These are phyloP conservation scores for Tetrahymena elliotti DNA, from an alignment of 73 alveolate species.

Conservation along the genomic window DNA sequence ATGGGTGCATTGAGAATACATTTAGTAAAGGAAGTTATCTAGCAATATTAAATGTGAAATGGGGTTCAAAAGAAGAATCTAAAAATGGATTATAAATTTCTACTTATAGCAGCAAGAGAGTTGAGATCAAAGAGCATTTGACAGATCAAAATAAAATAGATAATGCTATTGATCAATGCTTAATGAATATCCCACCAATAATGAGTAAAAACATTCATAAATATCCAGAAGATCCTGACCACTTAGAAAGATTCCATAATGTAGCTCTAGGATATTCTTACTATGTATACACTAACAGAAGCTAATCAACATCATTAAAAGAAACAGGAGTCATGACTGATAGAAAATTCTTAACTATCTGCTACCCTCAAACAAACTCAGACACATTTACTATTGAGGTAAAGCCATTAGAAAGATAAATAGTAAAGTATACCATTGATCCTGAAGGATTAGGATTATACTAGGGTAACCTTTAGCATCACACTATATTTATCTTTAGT, in stretches of 20 bases:
- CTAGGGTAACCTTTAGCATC: background rate
- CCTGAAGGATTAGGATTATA: background rate
- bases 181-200: background rate
- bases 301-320: background rate
- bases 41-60: background rate
- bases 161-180: background rate
- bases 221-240: background rate
- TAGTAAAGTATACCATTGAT: background rate
- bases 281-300: background rate
- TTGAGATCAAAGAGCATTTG: background rate
- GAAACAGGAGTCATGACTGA: background rate
- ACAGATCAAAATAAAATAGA: background rate
- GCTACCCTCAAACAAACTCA: background rate
- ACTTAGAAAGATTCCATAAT: background rate
- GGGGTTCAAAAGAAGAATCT: background rate
- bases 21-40: background rate
- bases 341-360: background rate
- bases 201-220: background rate
- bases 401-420: background rate
- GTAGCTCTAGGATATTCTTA: background rate
- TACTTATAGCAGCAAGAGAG: background rate
- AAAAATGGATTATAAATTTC: background rate
- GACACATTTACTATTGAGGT: background rate
- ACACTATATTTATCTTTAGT: background rate
- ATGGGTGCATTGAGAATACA: background rate